Conservation (phyloP, 345 rosid species). For the Arabidopsis arenosa region DNA sequence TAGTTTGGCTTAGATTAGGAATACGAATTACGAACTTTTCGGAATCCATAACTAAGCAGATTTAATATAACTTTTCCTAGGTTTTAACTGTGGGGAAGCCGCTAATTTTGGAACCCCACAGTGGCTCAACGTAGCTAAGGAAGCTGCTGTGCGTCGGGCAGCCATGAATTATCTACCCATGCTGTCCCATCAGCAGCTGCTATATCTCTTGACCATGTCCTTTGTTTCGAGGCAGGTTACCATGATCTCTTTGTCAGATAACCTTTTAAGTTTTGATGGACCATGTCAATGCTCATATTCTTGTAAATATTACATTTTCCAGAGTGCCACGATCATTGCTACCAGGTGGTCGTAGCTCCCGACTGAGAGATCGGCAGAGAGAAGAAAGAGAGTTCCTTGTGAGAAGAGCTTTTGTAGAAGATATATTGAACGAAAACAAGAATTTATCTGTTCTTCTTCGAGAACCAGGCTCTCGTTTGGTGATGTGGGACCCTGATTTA, state of each 20-base stretch:
- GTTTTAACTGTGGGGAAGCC: constrained; percentile 99
- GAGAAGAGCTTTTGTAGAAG: constrained; percentile 90
- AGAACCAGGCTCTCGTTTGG: constrained; percentile 56
- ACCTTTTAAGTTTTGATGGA: constrained; percentile 2
- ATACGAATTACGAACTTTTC: not conserved
- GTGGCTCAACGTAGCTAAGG: constrained; percentile 97
- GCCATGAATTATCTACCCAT: constrained; percentile 99
- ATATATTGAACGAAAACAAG: constrained; percentile 73
- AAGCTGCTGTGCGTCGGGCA: constrained; percentile 98
- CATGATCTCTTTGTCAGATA: constrained; percentile 21
- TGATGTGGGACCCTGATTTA: constrained; percentile 83
- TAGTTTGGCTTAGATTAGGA: constrained; percentile 25
- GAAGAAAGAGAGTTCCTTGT: constrained; percentile 92
- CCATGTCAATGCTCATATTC: constrained; percentile 33
- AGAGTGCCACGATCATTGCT: constrained; percentile 95
- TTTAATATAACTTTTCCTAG: constrained; percentile 43
- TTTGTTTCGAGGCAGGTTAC: constrained; percentile 80
- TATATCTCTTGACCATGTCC: constrained; percentile 97
- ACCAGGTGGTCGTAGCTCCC: constrained; percentile 97
- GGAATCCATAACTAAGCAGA: constrained; percentile 25
- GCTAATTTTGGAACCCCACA: constrained; percentile 98
- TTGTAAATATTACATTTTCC: constrained; percentile 43
- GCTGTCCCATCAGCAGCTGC: constrained; percentile 98
- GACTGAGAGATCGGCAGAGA: constrained; percentile 88
- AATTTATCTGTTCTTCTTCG: constrained; percentile 62